A percentile compares a stretch with the other conserved stretches of the same genome.
phyloP scores from a whole-genome alignment of 1,284 basidiomycete species.

The Malassezia arunalokei region DNA sequence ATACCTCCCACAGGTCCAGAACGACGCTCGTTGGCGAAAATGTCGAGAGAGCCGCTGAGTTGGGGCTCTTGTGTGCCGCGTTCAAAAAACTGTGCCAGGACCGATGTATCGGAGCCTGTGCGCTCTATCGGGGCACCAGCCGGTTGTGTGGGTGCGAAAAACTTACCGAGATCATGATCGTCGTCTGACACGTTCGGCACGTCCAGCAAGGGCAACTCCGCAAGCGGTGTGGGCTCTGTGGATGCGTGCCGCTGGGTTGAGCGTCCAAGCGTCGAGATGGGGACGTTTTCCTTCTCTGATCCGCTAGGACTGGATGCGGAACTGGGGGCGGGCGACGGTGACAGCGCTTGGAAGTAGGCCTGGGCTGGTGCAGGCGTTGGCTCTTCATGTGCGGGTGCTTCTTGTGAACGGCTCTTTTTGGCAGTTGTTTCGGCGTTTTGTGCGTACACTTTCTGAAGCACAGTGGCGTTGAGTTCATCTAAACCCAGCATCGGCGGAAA shows the following conservation, averaged over 20 bases:
- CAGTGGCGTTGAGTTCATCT: slow-evolving; percentile 27
- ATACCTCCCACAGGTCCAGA: slow-evolving; percentile 23
- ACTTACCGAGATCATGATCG: slow-evolving; percentile 19
- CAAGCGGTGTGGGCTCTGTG: slow-evolving; percentile 17
- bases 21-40: slow-evolving; percentile 24
- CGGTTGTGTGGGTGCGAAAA: slow-evolving; percentile 25
- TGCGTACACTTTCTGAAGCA: slow-evolving; percentile 24
- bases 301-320: not conserved
- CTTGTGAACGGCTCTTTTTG: not conserved
- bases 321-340: not conserved
- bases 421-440: slow-evolving; percentile 17
- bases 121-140: not conserved
- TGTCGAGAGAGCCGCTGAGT: slow-evolving; percentile 30
- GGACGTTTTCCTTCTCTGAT: slow-evolving; percentile 33
- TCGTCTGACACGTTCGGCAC: no score
- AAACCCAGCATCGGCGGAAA: slow-evolving; percentile 20
- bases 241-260: slow-evolving; percentile 13
- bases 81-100: slow-evolving; percentile 38
- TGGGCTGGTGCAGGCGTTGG: not conserved
- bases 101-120: slow-evolving; percentile 22
- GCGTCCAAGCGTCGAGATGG: not conserved
- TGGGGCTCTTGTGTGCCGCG: slow-evolving; percentile 27
- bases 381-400: not conserved
- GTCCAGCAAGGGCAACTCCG: not conserved
- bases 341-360: not conserved